Conservation (phyloP, 441 rosid species). For the Isatis lusitanica region DNA sequence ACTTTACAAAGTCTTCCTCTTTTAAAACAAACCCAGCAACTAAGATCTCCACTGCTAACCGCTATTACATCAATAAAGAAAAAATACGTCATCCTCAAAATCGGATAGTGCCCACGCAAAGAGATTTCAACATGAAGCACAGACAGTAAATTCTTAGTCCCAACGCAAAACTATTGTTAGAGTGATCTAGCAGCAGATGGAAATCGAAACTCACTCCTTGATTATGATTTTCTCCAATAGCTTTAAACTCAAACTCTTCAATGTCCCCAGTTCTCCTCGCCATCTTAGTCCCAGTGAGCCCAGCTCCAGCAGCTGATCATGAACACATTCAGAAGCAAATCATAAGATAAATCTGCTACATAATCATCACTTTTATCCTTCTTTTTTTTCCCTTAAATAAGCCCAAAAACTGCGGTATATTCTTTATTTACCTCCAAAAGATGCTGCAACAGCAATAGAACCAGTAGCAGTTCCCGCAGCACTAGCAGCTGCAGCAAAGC, state of each 20-base stretch:
- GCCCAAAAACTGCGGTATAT: neutral
- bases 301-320: conserved; percentile 89
- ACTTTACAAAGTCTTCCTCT: conserved; percentile 64
- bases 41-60: conserved; percentile 77
- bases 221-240: conserved; percentile 63
- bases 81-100: neutral
- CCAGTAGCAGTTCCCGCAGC: conserved; percentile 92
- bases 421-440: conserved; percentile 74
- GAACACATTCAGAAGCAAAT: neutral
- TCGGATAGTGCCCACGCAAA: neutral
- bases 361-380: neutral
- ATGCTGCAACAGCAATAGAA: conserved; percentile 90
- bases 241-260: conserved; percentile 79
- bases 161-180: neutral
- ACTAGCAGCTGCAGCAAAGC: conserved; percentile 91
- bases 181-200: neutral
- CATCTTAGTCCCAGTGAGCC: conserved; percentile 85
- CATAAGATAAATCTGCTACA: neutral
- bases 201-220: conserved; percentile 66
- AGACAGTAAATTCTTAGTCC: neutral
- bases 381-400: neutral
- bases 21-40: conserved; percentile 73
- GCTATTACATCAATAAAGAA: conserved; percentile 44
- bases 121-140: neutral
- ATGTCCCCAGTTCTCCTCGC: conserved; percentile 75